Base-by-base conservation (phyloP, 2,329 filamentous ascomycete genomes). In the Phaeophleospora eucalypticola region DNA sequence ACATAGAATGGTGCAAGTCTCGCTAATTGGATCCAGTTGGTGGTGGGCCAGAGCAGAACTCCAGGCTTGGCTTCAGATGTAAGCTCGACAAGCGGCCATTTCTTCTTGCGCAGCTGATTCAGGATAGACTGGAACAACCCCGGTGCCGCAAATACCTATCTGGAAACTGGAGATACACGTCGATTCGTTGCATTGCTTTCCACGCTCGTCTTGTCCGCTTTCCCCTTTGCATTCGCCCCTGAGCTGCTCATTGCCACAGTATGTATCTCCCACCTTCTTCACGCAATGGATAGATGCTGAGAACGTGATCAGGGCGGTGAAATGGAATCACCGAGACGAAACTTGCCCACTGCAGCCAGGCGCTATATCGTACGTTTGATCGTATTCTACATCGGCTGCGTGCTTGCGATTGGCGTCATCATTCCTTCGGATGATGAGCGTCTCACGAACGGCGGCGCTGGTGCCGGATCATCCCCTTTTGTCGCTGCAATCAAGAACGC, bases 331-430 rank as follows among this genome's bases (percentile, higher is more conserved):
- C 80, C 77, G 1, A 71, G 79, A n/a, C 70, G 73, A 35, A 82
- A 81, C 52, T 68, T 84, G 4, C 80, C 80, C 14, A 76, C 70
- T 15, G 81, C 80, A 1, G 77, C 76, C 0, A 72, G 76, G n/a
- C 72, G 77, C 7, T 81, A 78, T 62, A 80, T 83, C 64, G 81
- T 75, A 61, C 80, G 81, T 10, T 69, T 84, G n/a, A 66, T 82
- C 12, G 71, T 82, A 62, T 82, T 83, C 69, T 83, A 83, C 60
- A 68, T 83, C 43, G 65, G 76, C 4, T 73, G 71, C 2, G 75
- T 80, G 1, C 65, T 83, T 2, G 76, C 77, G n/a, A 82, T 83
- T 42, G 76, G 79, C 29, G 73, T 83, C 24, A 80, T 80, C 44
- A 78, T 76, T 52, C 78, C 78, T 0, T 80, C 72, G 21, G 67